phyloP scores from a whole-genome alignment of 768 basidiomycete genomes.

The Lyophyllum shimeji region DNA sequence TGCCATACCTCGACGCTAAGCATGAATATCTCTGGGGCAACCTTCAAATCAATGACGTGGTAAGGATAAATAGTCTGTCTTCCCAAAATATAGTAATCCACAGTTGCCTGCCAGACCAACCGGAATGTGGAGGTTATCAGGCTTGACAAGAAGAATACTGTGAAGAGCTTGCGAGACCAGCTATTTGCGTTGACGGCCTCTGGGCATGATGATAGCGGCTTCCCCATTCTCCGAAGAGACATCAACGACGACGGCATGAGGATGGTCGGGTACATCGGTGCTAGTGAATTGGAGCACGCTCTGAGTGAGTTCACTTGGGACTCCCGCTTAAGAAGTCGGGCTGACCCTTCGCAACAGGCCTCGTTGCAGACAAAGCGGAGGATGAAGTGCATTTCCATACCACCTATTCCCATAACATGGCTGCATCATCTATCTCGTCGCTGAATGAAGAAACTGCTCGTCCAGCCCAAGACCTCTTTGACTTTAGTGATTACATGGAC shows the following conservation, averaged over 20 bases:
- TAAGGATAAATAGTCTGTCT: slow-evolving; percentile 35
- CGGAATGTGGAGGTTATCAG: slow-evolving; percentile 69
- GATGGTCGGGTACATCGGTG: slow-evolving; percentile 88
- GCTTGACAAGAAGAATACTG: slow-evolving; percentile 73
- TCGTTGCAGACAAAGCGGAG: slow-evolving; percentile 74
- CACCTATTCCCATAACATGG: slow-evolving; percentile 37
- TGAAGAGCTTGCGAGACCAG: slow-evolving; percentile 70
- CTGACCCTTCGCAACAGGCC: slow-evolving; percentile 41
- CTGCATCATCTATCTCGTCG: slow-evolving; percentile 63
- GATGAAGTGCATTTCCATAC: slow-evolving; percentile 66
- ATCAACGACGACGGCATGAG: slow-evolving; percentile 47
- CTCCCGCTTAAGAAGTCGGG: background rate
- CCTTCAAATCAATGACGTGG: slow-evolving; percentile 75
- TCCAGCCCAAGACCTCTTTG: slow-evolving; percentile 53
- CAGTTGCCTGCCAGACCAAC: slow-evolving; percentile 49
- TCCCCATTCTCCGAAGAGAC: slow-evolving; percentile 75
- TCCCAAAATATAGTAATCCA: background rate
- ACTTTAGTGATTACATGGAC: slow-evolving; percentile 90
- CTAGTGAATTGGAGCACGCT: slow-evolving; percentile 93
- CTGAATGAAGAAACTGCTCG: slow-evolving; percentile 40
- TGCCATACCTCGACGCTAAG: slow-evolving; percentile 92
- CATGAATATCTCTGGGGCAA: slow-evolving; percentile 87
- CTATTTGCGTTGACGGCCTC: slow-evolving; percentile 56
- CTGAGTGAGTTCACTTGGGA: slow-evolving; percentile 54
- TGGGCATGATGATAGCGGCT: slow-evolving; percentile 77